Base-by-base conservation (phyloP, 257 asterid species). In the Prunella vulgaris region DNA sequence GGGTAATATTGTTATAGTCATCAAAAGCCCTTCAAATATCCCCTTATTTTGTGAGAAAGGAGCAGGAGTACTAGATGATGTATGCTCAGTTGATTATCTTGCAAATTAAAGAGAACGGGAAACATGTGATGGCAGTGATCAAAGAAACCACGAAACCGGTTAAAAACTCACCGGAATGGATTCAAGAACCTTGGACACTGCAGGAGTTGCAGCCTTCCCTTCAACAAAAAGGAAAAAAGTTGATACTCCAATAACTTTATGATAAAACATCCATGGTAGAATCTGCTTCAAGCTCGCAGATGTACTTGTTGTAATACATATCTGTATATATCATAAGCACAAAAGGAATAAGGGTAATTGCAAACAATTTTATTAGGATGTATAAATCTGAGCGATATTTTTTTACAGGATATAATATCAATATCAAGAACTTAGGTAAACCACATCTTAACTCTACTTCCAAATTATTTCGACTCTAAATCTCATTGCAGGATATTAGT, bases 241-340 rank as follows among this genome's bases (percentile, higher is more conserved):
- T 9, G 94, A 73, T 27, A 89, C 88, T 32, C 97, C 98, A 38
- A 92, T 79, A 66, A 87, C 88, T 72, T 92, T 92, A 70, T 92
- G 98, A 80, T 83, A 92, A 73, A 82, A 92, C 84, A 92, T 83
- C 96, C 95, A 89, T 0, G 95, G 98, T 17, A 92, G 78, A 48
- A 81, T 87, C 87, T 89, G 95, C 79, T 92, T 94, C 80, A 92
- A 81, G 74, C 94, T 82, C 48, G 88, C 94, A 57, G 98, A 86
- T 40, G 98, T 86, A 76, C 89, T 92, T 37, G 95, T 83, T 33
- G 90, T 86, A 59, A 92, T 80, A 63, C 93, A 85, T 66, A 88
- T 82, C 97, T 91, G 85, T 68, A 66, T 15, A 57, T 37, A 58
- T 32, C 3, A 72, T n/a, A 32, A 54, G 37, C 66, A 75, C 9